Conservation (phyloP, 2,329 filamentous ascomycete species). For the Fusarium poae region DNA sequence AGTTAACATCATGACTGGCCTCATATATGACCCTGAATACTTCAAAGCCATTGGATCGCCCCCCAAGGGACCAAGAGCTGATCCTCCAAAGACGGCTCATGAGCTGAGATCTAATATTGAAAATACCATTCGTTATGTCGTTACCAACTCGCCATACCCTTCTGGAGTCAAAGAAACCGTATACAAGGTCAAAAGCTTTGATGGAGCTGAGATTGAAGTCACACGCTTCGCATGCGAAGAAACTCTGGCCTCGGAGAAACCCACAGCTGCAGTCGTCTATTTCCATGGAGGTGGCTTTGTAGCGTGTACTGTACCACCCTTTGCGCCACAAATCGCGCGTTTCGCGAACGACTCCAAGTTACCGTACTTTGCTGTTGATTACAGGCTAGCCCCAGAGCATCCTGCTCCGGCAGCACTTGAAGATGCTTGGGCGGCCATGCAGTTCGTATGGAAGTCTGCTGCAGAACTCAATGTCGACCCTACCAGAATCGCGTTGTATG, state of each 20-base stretch:
- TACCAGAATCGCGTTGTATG: slow-evolving; percentile 19
- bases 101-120: slow-evolving; percentile 1
- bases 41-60: slow-evolving; percentile 3
- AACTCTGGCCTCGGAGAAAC: not conserved
- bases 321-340: slow-evolving; percentile 26
- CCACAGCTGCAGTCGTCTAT: slow-evolving; percentile 22
- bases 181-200: slow-evolving; percentile 12
- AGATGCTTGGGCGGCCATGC: slow-evolving; percentile 27
- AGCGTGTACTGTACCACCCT: slow-evolving; percentile 14
- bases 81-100: not conserved
- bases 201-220: slow-evolving; percentile 22
- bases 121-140: slow-evolving; percentile 1
- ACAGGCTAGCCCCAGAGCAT: slow-evolving; percentile 32
- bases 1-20: not conserved
- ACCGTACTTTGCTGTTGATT: slow-evolving; percentile 28
- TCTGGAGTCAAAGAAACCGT: slow-evolving; percentile 6
- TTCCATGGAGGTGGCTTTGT: slow-evolving; percentile 27
- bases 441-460: slow-evolving; percentile 5
- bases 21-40: not conserved
- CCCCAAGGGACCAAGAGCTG: not conserved
- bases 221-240: slow-evolving; percentile 20
- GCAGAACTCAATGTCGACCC: slow-evolving; percentile 20
- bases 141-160: slow-evolving; percentile 1
- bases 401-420: slow-evolving; percentile 24
- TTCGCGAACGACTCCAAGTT: slow-evolving; percentile 18